These are phyloP conservation scores for Ganoderma lucidum DNA, from an alignment of 1,284 basidiomycete species.

Conservation along the genomic window DNA sequence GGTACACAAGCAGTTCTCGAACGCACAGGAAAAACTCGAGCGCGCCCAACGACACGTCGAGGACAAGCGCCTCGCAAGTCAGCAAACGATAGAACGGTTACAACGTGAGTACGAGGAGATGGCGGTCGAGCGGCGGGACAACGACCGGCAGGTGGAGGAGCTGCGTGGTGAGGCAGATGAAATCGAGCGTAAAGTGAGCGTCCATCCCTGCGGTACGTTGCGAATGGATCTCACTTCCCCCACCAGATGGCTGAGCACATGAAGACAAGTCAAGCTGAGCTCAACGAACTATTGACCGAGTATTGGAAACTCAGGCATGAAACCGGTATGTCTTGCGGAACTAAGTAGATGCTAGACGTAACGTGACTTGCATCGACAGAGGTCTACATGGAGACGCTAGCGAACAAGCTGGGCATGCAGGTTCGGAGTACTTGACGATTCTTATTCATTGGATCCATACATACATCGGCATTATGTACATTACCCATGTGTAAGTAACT, in stretches of 20 bases:
- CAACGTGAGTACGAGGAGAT: conserved; percentile 81
- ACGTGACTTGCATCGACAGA: conserved; percentile 49
- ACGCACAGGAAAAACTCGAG: conserved; percentile 81
- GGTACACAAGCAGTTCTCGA: conserved; percentile 74
- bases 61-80: conserved; percentile 74
- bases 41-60: conserved; percentile 78
- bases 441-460: not conserved
- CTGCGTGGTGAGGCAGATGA: conserved; percentile 71
- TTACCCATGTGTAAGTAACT: conserved; percentile 6
- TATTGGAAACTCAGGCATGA: conserved; percentile 84
- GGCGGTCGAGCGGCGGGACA: conserved; percentile 75
- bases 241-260: conserved; percentile 77
- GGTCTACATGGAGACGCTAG: conserved; percentile 83
- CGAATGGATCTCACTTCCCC: not conserved
- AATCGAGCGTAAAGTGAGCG: conserved; percentile 65
- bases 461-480: conserved; percentile 16
- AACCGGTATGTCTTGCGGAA: conserved; percentile 60
- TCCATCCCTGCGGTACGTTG: not conserved
- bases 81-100: conserved; percentile 74
- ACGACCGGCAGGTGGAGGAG: conserved; percentile 79
- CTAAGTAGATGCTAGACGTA: not conserved
- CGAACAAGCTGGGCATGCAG: conserved; percentile 62
- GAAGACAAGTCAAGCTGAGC: conserved; percentile 73
- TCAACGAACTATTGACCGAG: conserved; percentile 79
- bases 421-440: conserved; percentile 38